Conservation (phyloP, 139 green algal genomes). For the Desmodesmus armatus region DNA sequence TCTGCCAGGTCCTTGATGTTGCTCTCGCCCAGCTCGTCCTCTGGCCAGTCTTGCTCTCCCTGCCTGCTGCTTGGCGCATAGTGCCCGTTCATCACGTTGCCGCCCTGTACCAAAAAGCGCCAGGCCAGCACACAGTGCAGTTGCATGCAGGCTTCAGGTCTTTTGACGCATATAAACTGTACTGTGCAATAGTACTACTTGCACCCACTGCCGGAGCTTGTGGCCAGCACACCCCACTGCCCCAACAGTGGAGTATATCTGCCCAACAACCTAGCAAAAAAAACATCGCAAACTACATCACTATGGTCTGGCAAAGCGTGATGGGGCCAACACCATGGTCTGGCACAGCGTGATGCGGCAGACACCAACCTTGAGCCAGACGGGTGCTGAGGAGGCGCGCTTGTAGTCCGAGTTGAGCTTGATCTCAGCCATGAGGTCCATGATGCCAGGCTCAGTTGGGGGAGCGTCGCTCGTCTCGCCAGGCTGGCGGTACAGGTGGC, state of each 20-base stretch:
- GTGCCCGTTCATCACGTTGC: slow-evolving; percentile 16
- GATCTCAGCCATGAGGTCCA: slow-evolving; percentile 43
- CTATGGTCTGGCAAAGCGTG: too few species aligned
- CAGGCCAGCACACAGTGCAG: too few species aligned
- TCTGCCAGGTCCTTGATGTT: slow-evolving; percentile 35
- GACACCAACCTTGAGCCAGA: slow-evolving; percentile 34
- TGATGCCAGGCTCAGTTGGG: slow-evolving; percentile 45
- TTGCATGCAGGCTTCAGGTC: too few species aligned
- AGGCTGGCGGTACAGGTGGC: slow-evolving; percentile 89
- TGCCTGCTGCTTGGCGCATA: background rate
- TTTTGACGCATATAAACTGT: too few species aligned
- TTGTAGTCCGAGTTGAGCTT: slow-evolving; percentile 25
- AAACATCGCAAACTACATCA: too few species aligned
- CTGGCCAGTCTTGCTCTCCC: slow-evolving; percentile 26
- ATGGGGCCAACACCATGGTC: too few species aligned
- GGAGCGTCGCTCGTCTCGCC: slow-evolving; percentile 59
- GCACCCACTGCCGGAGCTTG: too few species aligned
- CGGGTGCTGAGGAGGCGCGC: slow-evolving; percentile 15
- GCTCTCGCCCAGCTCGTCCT: slow-evolving; percentile 64
- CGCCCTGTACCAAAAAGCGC: too few species aligned
- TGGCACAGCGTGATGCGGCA: background rate
- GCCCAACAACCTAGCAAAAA: too few species aligned
- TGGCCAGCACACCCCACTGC: too few species aligned
- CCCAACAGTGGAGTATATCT: too few species aligned
- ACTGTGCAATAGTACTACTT: too few species aligned